Conservation (phyloP, 805 yeast species). For the Kluyveromyces wickerhamii region DNA sequence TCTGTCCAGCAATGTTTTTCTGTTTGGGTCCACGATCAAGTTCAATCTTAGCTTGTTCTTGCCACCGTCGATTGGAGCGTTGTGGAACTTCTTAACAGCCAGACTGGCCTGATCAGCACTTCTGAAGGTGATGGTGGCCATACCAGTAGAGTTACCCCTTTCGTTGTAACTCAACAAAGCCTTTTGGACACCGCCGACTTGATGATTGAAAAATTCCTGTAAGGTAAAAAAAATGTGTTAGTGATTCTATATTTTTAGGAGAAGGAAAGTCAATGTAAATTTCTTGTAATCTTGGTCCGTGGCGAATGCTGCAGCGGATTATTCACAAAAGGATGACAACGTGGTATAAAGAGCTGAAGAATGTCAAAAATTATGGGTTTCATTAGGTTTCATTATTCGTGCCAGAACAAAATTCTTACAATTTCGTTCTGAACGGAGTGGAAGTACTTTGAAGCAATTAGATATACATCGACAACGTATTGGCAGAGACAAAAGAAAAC, state of each 20-base stretch:
- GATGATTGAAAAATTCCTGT: constrained; percentile 82
- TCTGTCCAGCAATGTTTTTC: constrained; percentile 67
- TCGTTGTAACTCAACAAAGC: constrained; percentile 74
- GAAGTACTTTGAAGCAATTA: too few relatives aligned
- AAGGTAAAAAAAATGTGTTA: constrained; percentile 13
- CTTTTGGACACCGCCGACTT: constrained; percentile 75
- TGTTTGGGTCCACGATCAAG: constrained; percentile 76
- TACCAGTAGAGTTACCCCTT: constrained; percentile 85
- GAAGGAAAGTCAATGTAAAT: too few relatives aligned
- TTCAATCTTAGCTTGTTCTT: constrained; percentile 67
- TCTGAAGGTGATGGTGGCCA: constrained; percentile 78
- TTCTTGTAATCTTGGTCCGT: too few relatives aligned
- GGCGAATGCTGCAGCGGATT: too few relatives aligned
- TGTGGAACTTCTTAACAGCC: constrained; percentile 80
- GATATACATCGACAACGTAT: too few relatives aligned
- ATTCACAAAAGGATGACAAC: too few relatives aligned
- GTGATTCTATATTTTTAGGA: constrained; percentile 7
- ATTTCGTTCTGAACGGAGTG: too few relatives aligned
- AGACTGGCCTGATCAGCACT: constrained; percentile 58
- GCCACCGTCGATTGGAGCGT: constrained; percentile 91
- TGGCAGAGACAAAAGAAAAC: too few relatives aligned
- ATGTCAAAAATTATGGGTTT: too few relatives aligned
- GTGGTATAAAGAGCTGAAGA: too few relatives aligned
- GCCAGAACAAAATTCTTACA: too few relatives aligned
- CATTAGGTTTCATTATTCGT: too few relatives aligned